Evolutionary conservation across 1,284 basidiomycete genomes (phyloP), one percentile per base, ranked within the genome.

Genomic region (Omphalotus olearius): DNA sequence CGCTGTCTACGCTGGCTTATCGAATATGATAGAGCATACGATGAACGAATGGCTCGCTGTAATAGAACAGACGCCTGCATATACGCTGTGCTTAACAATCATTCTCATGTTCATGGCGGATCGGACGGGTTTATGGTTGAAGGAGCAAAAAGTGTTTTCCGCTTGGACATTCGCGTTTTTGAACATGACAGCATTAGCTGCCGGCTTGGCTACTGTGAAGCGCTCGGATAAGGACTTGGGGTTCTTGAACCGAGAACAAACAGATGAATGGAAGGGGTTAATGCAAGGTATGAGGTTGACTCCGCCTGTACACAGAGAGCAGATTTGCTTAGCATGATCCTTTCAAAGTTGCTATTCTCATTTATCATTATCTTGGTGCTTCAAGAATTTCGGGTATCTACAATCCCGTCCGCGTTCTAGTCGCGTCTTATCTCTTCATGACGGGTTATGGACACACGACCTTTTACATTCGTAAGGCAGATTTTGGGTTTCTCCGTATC

Each of bases 221-320:
- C 80, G 79, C 18, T 78, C 74, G 20, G 87, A 89, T 59, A 91
- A 88, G 60, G 91, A 95, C 64, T 69, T 88, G 45, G 92, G 93
- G 0, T 91, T 93, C 67, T 70, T 95, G 59, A 94, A 93, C 62
- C 77, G 92, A 48, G 90, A 93, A 48, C 91, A 95, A 66, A 94
- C 91, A 0, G 91, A 96, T 61, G 92, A 96, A 68, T 93, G 91
- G 91, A 95, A 95, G 66, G 92, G 92, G 1, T 95, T 92, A 92
- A 96, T 96, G 92, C 92, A 95, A 72, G 77, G 90, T 91, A 63
- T 53, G 85, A 71, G 1, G 25, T 36, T 33, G 25, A 47, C 30
- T 42, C 40, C 57, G 52, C 42, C 26, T 16, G 11, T 23, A 13
- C 23, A 9, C 25, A 40, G 20, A 18, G 17, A 25, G 40, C 13